Conservation (phyloP, 129 eudicot genomes). For the Pseudognaphalium luteoalbum region DNA sequence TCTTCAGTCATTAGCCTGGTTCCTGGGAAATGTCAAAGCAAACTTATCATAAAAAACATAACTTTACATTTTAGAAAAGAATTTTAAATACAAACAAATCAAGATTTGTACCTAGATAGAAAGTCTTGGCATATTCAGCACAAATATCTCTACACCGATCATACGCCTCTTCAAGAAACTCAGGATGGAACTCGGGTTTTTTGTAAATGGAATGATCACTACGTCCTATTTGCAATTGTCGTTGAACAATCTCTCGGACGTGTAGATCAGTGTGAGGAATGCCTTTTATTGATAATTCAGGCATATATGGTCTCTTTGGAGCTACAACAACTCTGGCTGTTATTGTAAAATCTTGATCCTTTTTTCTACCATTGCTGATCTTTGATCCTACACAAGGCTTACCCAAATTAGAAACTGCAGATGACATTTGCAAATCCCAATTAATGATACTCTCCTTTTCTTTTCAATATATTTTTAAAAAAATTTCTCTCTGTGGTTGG, state of each 20-base stretch:
- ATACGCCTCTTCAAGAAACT: conserved; percentile 75
- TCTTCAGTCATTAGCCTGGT: conserved; percentile 85
- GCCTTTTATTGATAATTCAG: conserved; percentile 52
- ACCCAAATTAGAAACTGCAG: conserved; percentile 40
- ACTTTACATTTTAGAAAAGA: neutral
- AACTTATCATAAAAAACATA: conserved; percentile 10
- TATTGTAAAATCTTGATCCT: conserved; percentile 24
- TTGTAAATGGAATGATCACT: conserved; percentile 6
- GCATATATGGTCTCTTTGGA: conserved; percentile 39
- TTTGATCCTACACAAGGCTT: conserved; percentile 36
- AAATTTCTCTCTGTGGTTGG: conserved; percentile 2
- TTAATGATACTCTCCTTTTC: neutral
- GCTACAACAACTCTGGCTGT: conserved; percentile 46
- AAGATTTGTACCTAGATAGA: conserved; percentile 66
- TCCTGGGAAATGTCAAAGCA: conserved; percentile 45
- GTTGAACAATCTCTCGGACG: conserved; percentile 54
- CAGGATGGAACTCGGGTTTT: conserved; percentile 48
- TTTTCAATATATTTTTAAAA: conserved; percentile 17
- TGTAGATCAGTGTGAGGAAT: conserved; percentile 51
- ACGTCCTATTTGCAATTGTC: conserved; percentile 40
- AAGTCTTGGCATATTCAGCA: conserved; percentile 89
- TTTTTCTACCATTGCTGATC: conserved; percentile 22
- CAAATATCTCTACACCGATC: conserved; percentile 68
- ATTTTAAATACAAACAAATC: neutral
- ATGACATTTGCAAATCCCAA: conserved; percentile 41